These are phyloP conservation scores for Stephanodiscus triporus DNA, from an alignment of 108 stramenopile genomes.

Conservation along the genomic window DNA sequence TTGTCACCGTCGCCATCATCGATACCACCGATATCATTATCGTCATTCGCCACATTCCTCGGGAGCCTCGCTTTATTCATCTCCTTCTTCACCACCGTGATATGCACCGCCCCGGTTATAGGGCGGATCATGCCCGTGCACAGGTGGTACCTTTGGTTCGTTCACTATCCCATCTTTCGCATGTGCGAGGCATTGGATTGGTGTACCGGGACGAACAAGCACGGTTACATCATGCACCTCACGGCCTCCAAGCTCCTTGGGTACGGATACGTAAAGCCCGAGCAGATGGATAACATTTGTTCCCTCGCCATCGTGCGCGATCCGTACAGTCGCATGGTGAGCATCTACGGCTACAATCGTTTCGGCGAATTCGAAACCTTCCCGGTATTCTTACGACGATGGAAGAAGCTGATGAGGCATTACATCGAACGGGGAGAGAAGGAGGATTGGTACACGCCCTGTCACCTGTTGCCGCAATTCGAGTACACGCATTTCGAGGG, in stretches of 20 bases:
- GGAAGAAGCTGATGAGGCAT: conserved; percentile 49
- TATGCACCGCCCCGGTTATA: conserved; percentile 64
- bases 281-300: conserved; percentile 52
- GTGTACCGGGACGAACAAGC: conserved; percentile 61
- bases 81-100: conserved; percentile 51
- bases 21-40: too few species aligned
- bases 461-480: conserved; percentile 61
- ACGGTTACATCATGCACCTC: conserved; percentile 69
- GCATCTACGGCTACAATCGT: conserved; percentile 67
- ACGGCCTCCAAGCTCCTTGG: conserved; percentile 58
- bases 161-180: conserved; percentile 54
- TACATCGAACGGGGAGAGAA: conserved; percentile 60
- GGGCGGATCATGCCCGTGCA: conserved; percentile 48
- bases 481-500: conserved; percentile 62
- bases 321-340: conserved; percentile 69
- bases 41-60: background rate
- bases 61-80: conserved; percentile 22
- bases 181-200: conserved; percentile 50
- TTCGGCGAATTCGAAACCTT: conserved; percentile 59
- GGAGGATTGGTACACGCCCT: conserved; percentile 70
- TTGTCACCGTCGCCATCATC: too few species aligned
- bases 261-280: conserved; percentile 55
- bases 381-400: conserved; percentile 49
- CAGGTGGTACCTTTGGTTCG: conserved; percentile 59
- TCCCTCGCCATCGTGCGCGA: conserved; percentile 68